Evolutionary conservation across 108 stramenopile species (phyloP), one percentile per base, ranked within the genome.

Genomic region (Cyclostephanos tholiformis): DNA sequence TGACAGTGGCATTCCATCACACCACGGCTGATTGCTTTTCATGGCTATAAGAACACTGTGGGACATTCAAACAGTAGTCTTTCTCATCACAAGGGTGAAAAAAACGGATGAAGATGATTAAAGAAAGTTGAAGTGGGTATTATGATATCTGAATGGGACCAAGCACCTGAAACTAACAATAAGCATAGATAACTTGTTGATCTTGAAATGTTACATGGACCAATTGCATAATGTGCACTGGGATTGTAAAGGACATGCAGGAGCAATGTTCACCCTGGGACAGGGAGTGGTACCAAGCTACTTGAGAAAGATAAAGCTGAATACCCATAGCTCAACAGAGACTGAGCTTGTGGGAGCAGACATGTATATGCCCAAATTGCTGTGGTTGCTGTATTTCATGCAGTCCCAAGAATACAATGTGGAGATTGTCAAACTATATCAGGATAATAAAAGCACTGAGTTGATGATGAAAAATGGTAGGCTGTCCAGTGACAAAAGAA

Each of bases 51-150:
- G 87, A 39, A 67, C 44, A 22, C 29, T 85, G 13, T 46, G 36
- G 7, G 85, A 88, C 61, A 66, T 84, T 5, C 75, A 70, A 58
- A 51, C 71, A 9, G 55, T 79, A 7, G 53, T 81, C 8, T 26
- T 71, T 44, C 81, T 84, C 70, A n/a, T n/a, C n/a, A n/a, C n/a
- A n/a, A n/a, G n/a, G n/a, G 39, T 88, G 44, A 55, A 52, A 13
- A 80, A 82, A 17, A 67, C 79, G 6, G 74, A 50, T 7, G 67
- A 69, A 13, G 62, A 63, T 9, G 6, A 73, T 20, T n/a, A n/a
- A n/a, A n/a, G n/a, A n/a, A n/a, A n/a, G n/a, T n/a, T n/a, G n/a
- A n/a, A n/a, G n/a, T n/a, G n/a, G n/a, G n/a, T n/a, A n/a, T n/a
- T n/a, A n/a, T n/a, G n/a, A n/a, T n/a, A n/a, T n/a, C n/a, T n/a